Conservation (phyloP, 768 basidiomycete genomes). For the Agaricus blazei region DNA sequence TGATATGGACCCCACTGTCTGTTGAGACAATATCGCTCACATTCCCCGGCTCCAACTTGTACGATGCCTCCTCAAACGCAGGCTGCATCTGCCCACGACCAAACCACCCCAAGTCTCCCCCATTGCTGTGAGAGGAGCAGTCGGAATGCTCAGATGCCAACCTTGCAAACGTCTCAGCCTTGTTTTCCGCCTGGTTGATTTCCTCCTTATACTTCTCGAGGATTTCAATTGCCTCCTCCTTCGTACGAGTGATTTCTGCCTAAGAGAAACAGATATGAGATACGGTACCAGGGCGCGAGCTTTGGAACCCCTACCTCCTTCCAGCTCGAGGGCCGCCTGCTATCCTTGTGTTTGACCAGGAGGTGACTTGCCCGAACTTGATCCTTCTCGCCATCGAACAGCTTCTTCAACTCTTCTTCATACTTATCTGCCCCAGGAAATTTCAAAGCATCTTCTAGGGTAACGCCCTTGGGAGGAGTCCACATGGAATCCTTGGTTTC, state of each 20-base stretch:
- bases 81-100: slow-evolving; percentile 91
- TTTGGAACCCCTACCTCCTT: slow-evolving; percentile 55
- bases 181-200: slow-evolving; percentile 52
- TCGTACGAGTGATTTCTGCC: slow-evolving; percentile 76
- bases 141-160: slow-evolving; percentile 80
- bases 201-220: slow-evolving; percentile 57
- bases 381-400: slow-evolving; percentile 20
- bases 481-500: slow-evolving; percentile 70
- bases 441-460: slow-evolving; percentile 49
- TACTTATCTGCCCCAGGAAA: slow-evolving; percentile 59
- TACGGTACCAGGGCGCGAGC: not conserved
- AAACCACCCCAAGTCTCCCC: slow-evolving; percentile 89
- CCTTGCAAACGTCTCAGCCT: slow-evolving; percentile 60
- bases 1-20: slow-evolving; percentile 93
- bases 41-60: slow-evolving; percentile 61
- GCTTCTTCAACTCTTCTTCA: slow-evolving; percentile 34
- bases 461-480: slow-evolving; percentile 64
- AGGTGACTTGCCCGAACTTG: slow-evolving; percentile 94
- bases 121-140: slow-evolving; percentile 78
- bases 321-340: slow-evolving; percentile 78
- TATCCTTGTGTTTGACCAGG: slow-evolving; percentile 84
- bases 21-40: slow-evolving; percentile 82
- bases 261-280: slow-evolving; percentile 22
- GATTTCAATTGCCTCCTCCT: slow-evolving; percentile 86
- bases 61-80: slow-evolving; percentile 90